Conservation (phyloP, 2,329 filamentous ascomycete species). For the Capronia coronata region DNA sequence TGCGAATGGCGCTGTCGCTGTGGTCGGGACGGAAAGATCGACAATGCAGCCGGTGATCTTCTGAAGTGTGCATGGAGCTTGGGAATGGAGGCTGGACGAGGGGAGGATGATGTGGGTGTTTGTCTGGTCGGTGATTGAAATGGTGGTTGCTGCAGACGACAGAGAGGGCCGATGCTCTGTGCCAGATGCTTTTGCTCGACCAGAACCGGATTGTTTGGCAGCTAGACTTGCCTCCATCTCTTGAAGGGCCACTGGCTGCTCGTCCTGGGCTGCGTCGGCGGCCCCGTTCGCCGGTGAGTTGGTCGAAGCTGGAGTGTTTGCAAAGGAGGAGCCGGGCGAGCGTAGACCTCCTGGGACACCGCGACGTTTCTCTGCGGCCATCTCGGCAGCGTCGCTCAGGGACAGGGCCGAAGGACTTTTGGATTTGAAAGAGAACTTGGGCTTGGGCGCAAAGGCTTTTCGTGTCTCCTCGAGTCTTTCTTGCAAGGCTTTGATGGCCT, state of each 20-base stretch:
- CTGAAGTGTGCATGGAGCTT: slow-evolving; percentile 65
- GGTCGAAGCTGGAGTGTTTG: slow-evolving; percentile 17
- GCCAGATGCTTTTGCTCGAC: slow-evolving; percentile 14
- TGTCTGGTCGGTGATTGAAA: slow-evolving; percentile 61
- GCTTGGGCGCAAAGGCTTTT: slow-evolving; percentile 62
- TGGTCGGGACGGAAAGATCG: slow-evolving; percentile 63
- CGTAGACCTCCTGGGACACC: slow-evolving; percentile 38
- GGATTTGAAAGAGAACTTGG: slow-evolving; percentile 76
- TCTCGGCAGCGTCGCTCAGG: slow-evolving; percentile 50
- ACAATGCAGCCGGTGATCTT: slow-evolving; percentile 66
- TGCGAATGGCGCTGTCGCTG: slow-evolving; percentile 54
- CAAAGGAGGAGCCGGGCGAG: slow-evolving; percentile 36
- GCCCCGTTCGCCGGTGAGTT: slow-evolving; percentile 30
- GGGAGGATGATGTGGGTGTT: slow-evolving; percentile 73
- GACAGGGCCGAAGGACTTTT: slow-evolving; percentile 52
- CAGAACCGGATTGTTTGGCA: slow-evolving; percentile 30
- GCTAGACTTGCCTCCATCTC: neutral
- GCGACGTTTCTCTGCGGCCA: slow-evolving; percentile 45
- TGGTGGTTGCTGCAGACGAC: slow-evolving; percentile 50
- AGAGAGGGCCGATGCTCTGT: slow-evolving; percentile 48
- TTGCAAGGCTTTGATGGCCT: slow-evolving; percentile 73
- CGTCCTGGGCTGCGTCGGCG: slow-evolving; percentile 31
- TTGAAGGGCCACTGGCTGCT: slow-evolving; percentile 28
- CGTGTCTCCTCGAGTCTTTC: slow-evolving; percentile 69
- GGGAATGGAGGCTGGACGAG: slow-evolving; percentile 61